These are phyloP conservation scores for Triadica sebifera DNA, from an alignment of 345 rosid genomes.

Conservation along the genomic window DNA sequence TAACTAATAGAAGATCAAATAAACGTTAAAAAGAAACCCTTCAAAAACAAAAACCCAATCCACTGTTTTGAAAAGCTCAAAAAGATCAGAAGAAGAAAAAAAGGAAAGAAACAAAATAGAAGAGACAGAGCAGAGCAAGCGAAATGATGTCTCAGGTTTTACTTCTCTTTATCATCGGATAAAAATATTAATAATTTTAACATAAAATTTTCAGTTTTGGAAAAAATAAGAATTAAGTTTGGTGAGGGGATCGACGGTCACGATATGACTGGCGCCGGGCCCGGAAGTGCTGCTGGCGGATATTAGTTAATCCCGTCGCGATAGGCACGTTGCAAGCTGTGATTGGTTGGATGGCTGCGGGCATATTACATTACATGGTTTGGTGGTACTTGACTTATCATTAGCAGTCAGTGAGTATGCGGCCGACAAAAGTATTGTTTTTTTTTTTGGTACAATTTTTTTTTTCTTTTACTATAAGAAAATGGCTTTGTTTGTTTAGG, in stretches of 20 bases:
- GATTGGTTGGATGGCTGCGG: background rate
- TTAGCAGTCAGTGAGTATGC: background rate
- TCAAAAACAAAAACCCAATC: background rate
- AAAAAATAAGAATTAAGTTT: background rate
- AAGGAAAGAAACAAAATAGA: background rate
- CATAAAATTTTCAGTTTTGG: background rate
- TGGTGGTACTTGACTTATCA: background rate
- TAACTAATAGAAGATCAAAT: slow-evolving; percentile 15
- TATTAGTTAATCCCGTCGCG: slow-evolving; percentile 16
- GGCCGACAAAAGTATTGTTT: background rate
- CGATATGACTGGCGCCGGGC: background rate
- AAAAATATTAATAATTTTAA: background rate
- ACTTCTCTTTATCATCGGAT: background rate
- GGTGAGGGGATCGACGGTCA: slow-evolving; percentile 6
- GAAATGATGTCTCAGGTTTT: background rate
- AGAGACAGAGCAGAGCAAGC: background rate
- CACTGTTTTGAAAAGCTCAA: background rate
- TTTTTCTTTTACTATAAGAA: background rate
- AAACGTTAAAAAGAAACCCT: slow-evolving; percentile 16
- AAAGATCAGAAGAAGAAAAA: background rate
- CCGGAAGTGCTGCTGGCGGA: background rate
- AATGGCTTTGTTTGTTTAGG: too few species aligned
- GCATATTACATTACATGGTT: background rate
- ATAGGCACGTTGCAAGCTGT: background rate
- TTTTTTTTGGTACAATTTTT: background rate